phyloP scores from a whole-genome alignment of 805 yeast genomes.

The Candida boleticola region DNA sequence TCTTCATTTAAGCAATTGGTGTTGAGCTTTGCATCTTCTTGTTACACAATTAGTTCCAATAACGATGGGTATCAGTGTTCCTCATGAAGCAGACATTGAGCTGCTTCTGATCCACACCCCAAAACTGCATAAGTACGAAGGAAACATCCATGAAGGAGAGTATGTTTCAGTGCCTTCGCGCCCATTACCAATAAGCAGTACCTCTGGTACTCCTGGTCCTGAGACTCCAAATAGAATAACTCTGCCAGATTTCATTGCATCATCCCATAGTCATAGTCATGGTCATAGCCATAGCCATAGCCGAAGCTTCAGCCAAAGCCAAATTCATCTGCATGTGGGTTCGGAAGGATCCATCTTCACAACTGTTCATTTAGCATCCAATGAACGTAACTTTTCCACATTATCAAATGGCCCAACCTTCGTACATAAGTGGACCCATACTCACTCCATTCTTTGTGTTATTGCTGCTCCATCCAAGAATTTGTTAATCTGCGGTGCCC shows the following conservation, averaged over 20 bases:
- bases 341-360: background rate
- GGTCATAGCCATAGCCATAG: background rate
- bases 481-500: constrained; percentile 84
- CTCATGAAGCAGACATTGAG: background rate
- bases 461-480: constrained; percentile 57
- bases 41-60: too few relatives aligned
- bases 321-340: background rate
- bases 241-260: constrained; percentile 9
- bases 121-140: constrained; percentile 7
- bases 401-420: constrained; percentile 22
- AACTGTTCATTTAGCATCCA: background rate
- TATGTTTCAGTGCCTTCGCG: constrained; percentile 25
- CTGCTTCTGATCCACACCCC: background rate
- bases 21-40: too few relatives aligned
- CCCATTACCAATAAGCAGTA: constrained; percentile 27
- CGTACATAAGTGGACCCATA: constrained; percentile 75
- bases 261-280: background rate
- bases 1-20: too few relatives aligned
- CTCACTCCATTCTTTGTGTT: constrained; percentile 70
- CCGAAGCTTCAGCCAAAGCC: background rate
- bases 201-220: constrained; percentile 16
- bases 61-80: background rate
- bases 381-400: background rate
- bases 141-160: constrained; percentile 35
- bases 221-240: constrained; percentile 11